These are phyloP conservation scores for Suhomyces panamericanus DNA, from an alignment of 1,139 yeast species.

Conservation along the genomic window DNA sequence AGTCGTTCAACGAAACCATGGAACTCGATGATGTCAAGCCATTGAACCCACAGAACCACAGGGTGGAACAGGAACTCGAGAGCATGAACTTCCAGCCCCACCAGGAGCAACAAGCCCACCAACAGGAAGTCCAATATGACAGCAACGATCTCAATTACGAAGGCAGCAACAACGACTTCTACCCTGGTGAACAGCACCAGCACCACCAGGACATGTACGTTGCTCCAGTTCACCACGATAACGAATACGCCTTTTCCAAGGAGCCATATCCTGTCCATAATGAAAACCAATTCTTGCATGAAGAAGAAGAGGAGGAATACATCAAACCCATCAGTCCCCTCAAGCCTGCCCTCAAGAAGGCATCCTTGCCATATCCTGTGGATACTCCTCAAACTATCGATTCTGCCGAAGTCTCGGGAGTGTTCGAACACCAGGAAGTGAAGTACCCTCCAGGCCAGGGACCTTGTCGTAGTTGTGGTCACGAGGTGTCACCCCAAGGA, in stretches of 20 bases:
- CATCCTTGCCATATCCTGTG: slow-evolving; percentile 9
- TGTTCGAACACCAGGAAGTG: slow-evolving; percentile 1
- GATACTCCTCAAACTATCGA: slow-evolving; percentile 7
- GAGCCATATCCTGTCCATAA: not conserved
- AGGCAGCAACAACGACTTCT: not conserved
- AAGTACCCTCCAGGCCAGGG: slow-evolving; percentile 64
- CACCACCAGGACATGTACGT: not conserved
- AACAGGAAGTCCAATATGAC: not conserved
- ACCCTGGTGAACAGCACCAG: not conserved
- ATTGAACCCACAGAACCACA: slow-evolving; percentile 35
- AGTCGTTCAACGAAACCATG: slow-evolving; percentile 3
- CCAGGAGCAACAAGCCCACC: not conserved
- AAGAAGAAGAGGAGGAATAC: slow-evolving; percentile 5
- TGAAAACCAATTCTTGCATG: not conserved
- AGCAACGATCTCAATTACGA: too few species aligned
- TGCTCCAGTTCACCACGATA: too few species aligned
- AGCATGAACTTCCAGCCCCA: slow-evolving; percentile 25
- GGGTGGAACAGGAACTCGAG: slow-evolving; percentile 32
- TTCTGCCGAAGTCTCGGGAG: not conserved
- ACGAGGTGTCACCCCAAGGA: slow-evolving; percentile 49
- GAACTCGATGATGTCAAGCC: slow-evolving; percentile 22
- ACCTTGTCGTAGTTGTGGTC: slow-evolving; percentile 67
- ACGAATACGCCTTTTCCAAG: too few species aligned
- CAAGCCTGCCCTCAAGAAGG: not conserved
- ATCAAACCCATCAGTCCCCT: slow-evolving; percentile 11